Evolutionary conservation across 164 flowering plant genomes (phyloP), one percentile per base, ranked within the genome.

Genomic region (Macadamia tetraphylla): DNA sequence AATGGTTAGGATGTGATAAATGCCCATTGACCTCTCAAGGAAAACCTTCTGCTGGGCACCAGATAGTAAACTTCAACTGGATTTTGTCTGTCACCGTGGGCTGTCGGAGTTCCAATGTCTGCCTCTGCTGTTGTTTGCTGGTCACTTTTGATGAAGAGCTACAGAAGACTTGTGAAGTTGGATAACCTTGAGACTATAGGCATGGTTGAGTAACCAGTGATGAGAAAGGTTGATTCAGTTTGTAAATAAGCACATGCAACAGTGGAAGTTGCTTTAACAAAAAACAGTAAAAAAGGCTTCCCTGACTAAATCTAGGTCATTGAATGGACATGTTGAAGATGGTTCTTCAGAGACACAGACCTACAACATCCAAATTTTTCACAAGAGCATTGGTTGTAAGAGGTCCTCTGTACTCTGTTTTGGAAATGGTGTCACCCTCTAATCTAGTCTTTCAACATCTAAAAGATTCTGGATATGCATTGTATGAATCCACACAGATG

Each of bases 71-170:
- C 31, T 83, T 74, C 75, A 17, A 80, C 83, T 0, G 62, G 87
- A 48, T 75, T 89, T 53, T 83, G 92, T 1, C 68, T 89, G 42
- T 92, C 95, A 7, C 95, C 92, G 29, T 89, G 94, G 94, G 73
- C 86, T 61, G 95, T 92, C 3, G 92, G 95, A 43, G 95, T 89
- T 58, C 87, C 89, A 61, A 87, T 89, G 92, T 90, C 89, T 1
- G 85, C 95, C 18, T 89, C 95, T 15, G 87, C 95, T 67, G 95
- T 89, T 18, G 90, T 87, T 30, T 71, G 80, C 30, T 78, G 83
- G 67, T 88, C 94, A 60, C 87, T 88, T 53, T 70, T 85, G 71
- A 60, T 88, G 69, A 84, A 84, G 84, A n/a, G 79, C 62, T 88
- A 88, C 72, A 84, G 30, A 66, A 83, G 84, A 59, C 91, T 89